Conservation (phyloP, 2,329 filamentous ascomycete genomes). For the Diaporthe vexans region DNA sequence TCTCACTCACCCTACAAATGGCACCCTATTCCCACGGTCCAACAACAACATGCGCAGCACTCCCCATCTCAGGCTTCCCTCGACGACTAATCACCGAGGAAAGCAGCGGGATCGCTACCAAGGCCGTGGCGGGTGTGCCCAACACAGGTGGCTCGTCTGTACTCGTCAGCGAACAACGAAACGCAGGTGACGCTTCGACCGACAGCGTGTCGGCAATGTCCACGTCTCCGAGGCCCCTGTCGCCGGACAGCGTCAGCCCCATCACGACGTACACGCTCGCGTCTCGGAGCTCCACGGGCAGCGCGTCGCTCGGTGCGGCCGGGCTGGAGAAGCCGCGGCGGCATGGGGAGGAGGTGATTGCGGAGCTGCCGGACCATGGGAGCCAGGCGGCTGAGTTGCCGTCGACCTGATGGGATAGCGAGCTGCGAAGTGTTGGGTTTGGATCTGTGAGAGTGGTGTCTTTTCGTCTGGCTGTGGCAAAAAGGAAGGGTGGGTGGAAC, state of each 20-base stretch:
- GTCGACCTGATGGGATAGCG: not conserved
- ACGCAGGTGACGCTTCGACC: not conserved
- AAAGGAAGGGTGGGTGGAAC: too few species aligned
- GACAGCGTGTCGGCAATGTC: constrained; percentile 12
- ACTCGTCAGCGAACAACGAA: constrained; percentile 1
- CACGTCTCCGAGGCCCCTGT: not conserved
- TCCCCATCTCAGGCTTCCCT: constrained; percentile 8
- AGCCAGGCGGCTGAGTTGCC: constrained; percentile 26
- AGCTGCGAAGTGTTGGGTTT: not conserved
- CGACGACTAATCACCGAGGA: not conserved
- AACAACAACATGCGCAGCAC: not conserved
- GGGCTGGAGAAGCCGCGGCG: constrained; percentile 4
- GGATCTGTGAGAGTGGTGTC: too few species aligned
- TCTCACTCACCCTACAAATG: constrained; percentile 7
- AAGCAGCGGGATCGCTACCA: not conserved
- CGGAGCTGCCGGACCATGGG: constrained; percentile 21
- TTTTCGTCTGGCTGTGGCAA: too few species aligned
- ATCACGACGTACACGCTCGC: constrained; percentile 14
- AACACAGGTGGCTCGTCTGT: not conserved
- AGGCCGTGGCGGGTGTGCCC: not conserved
- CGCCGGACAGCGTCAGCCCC: constrained; percentile 13
- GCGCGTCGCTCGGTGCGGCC: not conserved
- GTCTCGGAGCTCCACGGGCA: constrained; percentile 8
- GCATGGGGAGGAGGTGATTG: not conserved
- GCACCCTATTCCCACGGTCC: not conserved